Conservation (phyloP, 805 yeast genomes). For the Martiniozyma abietophila region DNA sequence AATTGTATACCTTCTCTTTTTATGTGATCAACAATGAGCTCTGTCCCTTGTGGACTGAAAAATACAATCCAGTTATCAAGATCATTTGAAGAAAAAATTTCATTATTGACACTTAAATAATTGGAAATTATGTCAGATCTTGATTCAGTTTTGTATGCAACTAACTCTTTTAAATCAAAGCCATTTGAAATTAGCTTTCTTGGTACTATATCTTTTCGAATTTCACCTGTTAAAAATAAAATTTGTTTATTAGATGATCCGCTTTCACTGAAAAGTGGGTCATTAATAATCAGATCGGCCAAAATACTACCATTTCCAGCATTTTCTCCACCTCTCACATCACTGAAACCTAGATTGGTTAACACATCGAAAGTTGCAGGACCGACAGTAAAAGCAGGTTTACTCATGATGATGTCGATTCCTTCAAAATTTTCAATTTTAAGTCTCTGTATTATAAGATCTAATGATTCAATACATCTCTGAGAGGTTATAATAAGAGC, state of each 20-base stretch:
- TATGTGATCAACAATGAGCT: constrained; percentile 41
- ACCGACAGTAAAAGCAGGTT: constrained; percentile 79
- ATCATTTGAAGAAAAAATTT: constrained; percentile 23
- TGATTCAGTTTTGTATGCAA: constrained; percentile 60
- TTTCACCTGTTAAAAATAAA: constrained; percentile 78
- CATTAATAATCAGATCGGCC: constrained; percentile 50
- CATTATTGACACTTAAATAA: constrained; percentile 7
- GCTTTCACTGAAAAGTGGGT: constrained; percentile 16
- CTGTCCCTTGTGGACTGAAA: constrained; percentile 88
- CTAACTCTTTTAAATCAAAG: constrained; percentile 43
- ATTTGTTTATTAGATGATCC: constrained; percentile 25
- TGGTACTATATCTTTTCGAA: constrained; percentile 76
- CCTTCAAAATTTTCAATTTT: constrained; percentile 8
- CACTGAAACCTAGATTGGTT: constrained; percentile 49
- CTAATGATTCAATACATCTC: constrained; percentile 78
- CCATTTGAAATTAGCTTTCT: constrained; percentile 37
- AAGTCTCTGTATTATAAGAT: constrained; percentile 31
- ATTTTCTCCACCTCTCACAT: constrained; percentile 59
- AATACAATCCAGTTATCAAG: constrained; percentile 66
- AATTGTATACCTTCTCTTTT: constrained; percentile 13
- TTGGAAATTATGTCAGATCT: constrained; percentile 34
- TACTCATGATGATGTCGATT: constrained; percentile 27
- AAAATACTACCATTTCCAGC: constrained; percentile 78
- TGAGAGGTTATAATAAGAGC: constrained; percentile 79
- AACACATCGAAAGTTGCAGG: constrained; percentile 72